Evolutionary conservation across 163 green algal species (phyloP).

Genomic region (Chlamydomonas reinhardtii): DNA sequence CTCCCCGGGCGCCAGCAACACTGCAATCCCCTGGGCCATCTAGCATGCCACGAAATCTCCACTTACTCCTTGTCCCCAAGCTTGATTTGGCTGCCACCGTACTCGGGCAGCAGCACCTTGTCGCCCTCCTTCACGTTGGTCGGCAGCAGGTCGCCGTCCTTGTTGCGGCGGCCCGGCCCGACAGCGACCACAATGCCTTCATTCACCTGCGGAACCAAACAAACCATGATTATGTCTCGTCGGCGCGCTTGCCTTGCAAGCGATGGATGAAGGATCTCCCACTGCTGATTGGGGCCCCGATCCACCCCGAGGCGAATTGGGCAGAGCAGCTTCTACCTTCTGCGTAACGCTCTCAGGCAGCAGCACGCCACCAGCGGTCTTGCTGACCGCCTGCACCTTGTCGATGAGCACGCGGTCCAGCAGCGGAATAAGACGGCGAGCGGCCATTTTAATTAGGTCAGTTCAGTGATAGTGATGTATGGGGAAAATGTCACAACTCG

Average conservation of each 20-base stretch:
- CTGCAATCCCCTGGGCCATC: no score
- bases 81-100: conserved; percentile 88
- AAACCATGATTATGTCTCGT: neutral
- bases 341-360: conserved; percentile 83
- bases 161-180: conserved; percentile 83
- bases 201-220: conserved; percentile 79
- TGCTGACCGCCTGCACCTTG: conserved; percentile 80
- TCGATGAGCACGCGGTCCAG: conserved; percentile 91
- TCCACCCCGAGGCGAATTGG: neutral
- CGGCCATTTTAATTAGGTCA: neutral
- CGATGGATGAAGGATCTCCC: no score
- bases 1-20: no score
- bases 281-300: no score
- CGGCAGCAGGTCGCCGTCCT: conserved; percentile 84
- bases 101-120: conserved; percentile 94
- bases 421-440: conserved; percentile 84
- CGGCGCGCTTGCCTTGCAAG: no score
- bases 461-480: neutral
- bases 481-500: no score
- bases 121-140: conserved; percentile 90
- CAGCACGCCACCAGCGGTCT: conserved; percentile 85
- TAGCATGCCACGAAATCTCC: no score
- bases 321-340: conserved; percentile 72
- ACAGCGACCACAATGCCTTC: conserved; percentile 90
- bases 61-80: conserved; percentile 89